Conservation (phyloP, 805 yeast species). For the Candida ponderosae region DNA sequence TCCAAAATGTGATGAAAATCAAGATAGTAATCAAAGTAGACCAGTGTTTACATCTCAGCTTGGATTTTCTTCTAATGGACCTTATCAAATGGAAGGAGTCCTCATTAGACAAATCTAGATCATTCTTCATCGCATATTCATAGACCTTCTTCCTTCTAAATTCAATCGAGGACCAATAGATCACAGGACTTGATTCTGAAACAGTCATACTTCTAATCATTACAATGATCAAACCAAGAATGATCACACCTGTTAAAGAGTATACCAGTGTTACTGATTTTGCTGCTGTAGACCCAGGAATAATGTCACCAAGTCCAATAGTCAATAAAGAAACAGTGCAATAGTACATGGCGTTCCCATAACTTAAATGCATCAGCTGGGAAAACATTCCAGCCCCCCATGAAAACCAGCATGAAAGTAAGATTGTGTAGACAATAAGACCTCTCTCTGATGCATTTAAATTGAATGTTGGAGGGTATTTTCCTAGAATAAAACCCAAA, state of each 20-base stretch:
- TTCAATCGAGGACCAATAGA: constrained; percentile 62
- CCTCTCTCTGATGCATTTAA: constrained; percentile 60
- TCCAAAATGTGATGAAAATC: constrained; percentile 53
- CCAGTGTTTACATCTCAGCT: constrained; percentile 26
- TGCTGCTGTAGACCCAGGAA: constrained; percentile 45
- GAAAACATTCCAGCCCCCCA: constrained; percentile 61
- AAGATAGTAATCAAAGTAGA: constrained; percentile 33
- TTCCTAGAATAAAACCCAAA: constrained; percentile 47
- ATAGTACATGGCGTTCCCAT: constrained; percentile 65
- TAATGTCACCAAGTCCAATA: constrained; percentile 73
- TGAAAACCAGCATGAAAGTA: constrained; percentile 60
- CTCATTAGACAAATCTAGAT: constrained; percentile 25
- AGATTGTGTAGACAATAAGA: constrained; percentile 63
- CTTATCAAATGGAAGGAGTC: constrained; percentile 54
- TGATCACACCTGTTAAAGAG: constrained; percentile 61
- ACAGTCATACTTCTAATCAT: constrained; percentile 60
- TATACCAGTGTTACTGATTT: constrained; percentile 54
- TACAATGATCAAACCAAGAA: constrained; percentile 67
- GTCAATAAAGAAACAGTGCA: constrained; percentile 70
- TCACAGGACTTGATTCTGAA: constrained; percentile 52
- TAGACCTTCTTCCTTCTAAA: constrained; percentile 30
- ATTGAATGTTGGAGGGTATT: constrained; percentile 67
- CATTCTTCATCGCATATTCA: constrained; percentile 8
- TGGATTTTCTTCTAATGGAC: constrained; percentile 35
- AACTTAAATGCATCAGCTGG: constrained; percentile 35